Base-by-base conservation (phyloP, 176 grass and related monocot species). In the Leersia perrieri region DNA sequence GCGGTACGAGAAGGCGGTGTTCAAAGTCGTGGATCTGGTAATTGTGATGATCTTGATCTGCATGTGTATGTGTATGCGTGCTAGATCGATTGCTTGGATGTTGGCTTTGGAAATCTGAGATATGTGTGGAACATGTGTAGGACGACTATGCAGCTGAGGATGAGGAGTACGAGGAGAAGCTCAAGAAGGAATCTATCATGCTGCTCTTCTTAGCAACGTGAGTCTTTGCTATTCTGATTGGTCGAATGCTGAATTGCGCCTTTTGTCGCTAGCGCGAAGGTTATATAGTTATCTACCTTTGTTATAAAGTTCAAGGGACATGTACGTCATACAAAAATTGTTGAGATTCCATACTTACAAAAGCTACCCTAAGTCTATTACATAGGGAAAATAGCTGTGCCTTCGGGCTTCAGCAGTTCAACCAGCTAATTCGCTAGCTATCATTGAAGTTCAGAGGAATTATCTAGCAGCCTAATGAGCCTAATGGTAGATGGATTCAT, bases 21-120 rank as follows among this genome's bases (percentile, higher is more conserved):
- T 97, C 82, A 94, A 88, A 94, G 94, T 97, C 22, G 79, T 94
- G 82, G 94, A 97, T 97, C 94, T 97, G 73, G 94, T 97, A 93
- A 79, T 44, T 80, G 44, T 35, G n/a, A 74, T 66, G 35, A 84
- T 89, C 53, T 82, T 47, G 58, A 41, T 72, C 64, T 75, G 4
- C 25, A n/a, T 62, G 12, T 82, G 64, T 65, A 30, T 77, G 70
- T 66, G 6, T 35, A 9, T 60, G 10, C 8, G 14, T 72, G 69
- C 15, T 33, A 8, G 47, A 25, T 72, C 60, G 32, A 9, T 68
- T 70, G 32, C 63, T 64, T 87, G 33, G 0, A 16, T 44, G 1
- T 66, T 7, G 29, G 6, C 60, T 12, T 10, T 73, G 11, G 31
- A 18, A 36, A 67, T 76, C 78, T 85, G 58, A 85, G 66, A 41